These are phyloP conservation scores for Penicillium salamii DNA, from an alignment of 495 filamentous ascomycete genomes.

Conservation along the genomic window DNA sequence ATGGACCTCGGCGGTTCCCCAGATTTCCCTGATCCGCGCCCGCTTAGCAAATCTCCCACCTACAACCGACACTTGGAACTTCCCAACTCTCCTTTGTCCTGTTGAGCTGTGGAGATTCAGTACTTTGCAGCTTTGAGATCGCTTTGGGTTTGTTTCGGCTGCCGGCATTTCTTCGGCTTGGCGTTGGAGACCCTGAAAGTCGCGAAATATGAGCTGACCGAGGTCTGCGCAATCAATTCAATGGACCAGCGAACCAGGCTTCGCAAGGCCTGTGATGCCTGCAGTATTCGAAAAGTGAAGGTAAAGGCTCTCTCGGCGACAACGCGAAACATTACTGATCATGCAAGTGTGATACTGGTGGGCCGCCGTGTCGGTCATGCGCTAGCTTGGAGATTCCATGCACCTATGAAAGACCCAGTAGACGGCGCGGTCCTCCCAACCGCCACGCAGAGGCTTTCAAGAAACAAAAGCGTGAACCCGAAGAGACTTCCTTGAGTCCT, in stretches of 20 bases:
- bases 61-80: neutral
- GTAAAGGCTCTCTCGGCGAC: conserved; percentile 37
- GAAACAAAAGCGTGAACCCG: conserved; percentile 54
- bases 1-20: no score
- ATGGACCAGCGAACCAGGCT: conserved; percentile 54
- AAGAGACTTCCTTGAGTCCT: conserved; percentile 26
- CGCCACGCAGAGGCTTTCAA: conserved; percentile 81
- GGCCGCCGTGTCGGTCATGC: conserved; percentile 79
- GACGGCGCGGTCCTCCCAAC: conserved; percentile 81
- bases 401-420: conserved; percentile 74
- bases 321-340: conserved; percentile 13
- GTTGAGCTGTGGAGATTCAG: no score
- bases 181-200: neutral
- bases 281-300: conserved; percentile 83
- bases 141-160: neutral
- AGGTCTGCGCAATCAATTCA: conserved; percentile 18
- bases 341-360: conserved; percentile 71
- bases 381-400: conserved; percentile 76
- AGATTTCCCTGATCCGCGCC: no score
- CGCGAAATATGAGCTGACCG: conserved; percentile 16
- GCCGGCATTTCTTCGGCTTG: neutral
- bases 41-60: no score
- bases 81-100: neutral
- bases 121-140: no score
- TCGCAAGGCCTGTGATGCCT: conserved; percentile 80